Evolutionary conservation across 495 filamentous ascomycete genomes (phyloP).

Genomic region (Tuber aestivum): DNA sequence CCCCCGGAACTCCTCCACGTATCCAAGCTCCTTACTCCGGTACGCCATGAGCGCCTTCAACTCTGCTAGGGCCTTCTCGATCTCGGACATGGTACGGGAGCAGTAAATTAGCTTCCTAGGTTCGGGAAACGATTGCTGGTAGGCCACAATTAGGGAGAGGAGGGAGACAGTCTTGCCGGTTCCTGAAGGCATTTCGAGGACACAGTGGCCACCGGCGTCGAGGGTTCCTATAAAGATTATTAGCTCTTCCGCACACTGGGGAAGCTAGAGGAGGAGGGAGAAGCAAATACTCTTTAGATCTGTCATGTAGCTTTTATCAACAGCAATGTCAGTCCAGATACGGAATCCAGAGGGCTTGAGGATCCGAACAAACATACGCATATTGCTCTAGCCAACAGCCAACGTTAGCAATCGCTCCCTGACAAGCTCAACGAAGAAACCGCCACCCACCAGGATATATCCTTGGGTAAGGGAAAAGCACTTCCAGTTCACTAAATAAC

Average conservation of each 20-base stretch:
- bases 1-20: slow-evolving; percentile 85
- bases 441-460: slow-evolving; percentile 72
- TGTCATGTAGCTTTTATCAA: slow-evolving; percentile 74
- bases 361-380: slow-evolving; percentile 53
- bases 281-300: slow-evolving; percentile 73
- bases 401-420: slow-evolving; percentile 8
- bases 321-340: slow-evolving; percentile 12
- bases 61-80: slow-evolving; percentile 93
- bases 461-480: slow-evolving; percentile 93
- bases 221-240: slow-evolving; percentile 58
- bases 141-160: slow-evolving; percentile 90
- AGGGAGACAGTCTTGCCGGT: slow-evolving; percentile 97
- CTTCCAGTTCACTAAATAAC: slow-evolving; percentile 66
- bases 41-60: slow-evolving; percentile 92
- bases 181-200: slow-evolving; percentile 99
- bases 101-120: slow-evolving; percentile 97
- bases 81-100: slow-evolving; percentile 93
- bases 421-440: not conserved
- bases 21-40: slow-evolving; percentile 73
- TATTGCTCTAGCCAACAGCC: slow-evolving; percentile 63
- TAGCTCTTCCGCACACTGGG: slow-evolving; percentile 7
- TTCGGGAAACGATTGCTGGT: slow-evolving; percentile 84
- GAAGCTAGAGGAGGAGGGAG: not conserved
- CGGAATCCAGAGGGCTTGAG: not conserved
- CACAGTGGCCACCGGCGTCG: slow-evolving; percentile 89